Conservation (phyloP, 108 stramenopile genomes). For the Epipyxis sp. region DNA sequence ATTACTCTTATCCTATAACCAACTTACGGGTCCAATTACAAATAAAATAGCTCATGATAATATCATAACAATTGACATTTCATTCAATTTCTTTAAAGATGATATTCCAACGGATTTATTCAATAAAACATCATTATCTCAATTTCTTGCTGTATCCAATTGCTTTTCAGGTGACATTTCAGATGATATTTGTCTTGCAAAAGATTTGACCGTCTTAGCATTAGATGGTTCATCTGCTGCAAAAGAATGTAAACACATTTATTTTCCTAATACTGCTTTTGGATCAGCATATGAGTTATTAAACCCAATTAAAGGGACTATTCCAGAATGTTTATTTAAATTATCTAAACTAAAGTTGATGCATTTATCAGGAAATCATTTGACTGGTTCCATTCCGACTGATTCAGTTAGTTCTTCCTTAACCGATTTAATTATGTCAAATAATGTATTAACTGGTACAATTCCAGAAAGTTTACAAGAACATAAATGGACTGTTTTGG, state of each 20-base stretch:
- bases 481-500: background rate
- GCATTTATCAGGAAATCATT: background rate
- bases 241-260: background rate
- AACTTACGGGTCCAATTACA: no score
- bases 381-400: background rate
- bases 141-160: background rate
- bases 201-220: background rate
- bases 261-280: background rate
- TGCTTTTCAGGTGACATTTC: constrained; percentile 10
- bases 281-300: background rate
- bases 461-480: background rate
- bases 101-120: background rate
- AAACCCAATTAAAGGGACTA: background rate
- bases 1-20: no score
- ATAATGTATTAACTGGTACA: background rate
- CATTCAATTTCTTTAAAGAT: no score
- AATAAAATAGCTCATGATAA: no score
- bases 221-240: constrained; percentile 6
- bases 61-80: background rate
- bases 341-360: background rate
- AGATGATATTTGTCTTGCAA: background rate
- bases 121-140: background rate
- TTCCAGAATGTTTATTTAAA: background rate
- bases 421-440: background rate
- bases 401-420: background rate